phyloP scores from a whole-genome alignment of 768 basidiomycete species.

The Collybia sordida region DNA sequence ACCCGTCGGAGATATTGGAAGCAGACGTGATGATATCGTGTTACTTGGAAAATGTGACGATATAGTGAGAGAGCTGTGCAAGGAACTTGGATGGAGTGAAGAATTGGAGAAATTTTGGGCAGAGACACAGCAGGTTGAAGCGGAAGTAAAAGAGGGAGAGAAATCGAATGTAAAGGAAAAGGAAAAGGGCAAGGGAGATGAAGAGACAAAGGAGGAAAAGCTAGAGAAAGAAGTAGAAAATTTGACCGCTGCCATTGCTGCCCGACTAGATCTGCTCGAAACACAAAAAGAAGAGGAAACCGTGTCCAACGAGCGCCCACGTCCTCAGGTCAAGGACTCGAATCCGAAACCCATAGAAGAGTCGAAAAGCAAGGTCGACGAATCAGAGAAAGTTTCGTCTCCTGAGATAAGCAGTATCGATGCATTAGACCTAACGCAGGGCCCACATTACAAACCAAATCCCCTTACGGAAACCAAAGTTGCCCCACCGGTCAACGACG shows the following conservation, averaged over 20 bases:
- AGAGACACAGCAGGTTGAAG: slow-evolving; percentile 35
- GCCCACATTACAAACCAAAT: too few relatives aligned
- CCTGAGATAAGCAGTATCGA: too few relatives aligned
- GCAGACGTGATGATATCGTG: slow-evolving; percentile 55
- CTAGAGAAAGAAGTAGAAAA: slow-evolving; percentile 30
- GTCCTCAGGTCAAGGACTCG: too few relatives aligned
- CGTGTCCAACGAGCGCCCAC: background rate
- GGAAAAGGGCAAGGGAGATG: slow-evolving; percentile 4
- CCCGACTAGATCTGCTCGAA: slow-evolving; percentile 25
- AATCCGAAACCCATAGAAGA: too few relatives aligned
- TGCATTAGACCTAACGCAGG: too few relatives aligned
- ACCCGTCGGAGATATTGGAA: slow-evolving; percentile 65
- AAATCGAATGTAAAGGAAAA: slow-evolving; percentile 8
- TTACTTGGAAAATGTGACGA: slow-evolving; percentile 74
- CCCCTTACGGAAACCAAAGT: too few relatives aligned
- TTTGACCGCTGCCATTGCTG: slow-evolving; percentile 30
- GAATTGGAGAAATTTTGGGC: slow-evolving; percentile 59
- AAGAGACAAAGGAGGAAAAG: slow-evolving; percentile 4
- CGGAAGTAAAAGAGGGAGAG: slow-evolving; percentile 1
- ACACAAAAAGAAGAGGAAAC: background rate
- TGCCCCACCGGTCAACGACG: too few relatives aligned
- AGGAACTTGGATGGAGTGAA: slow-evolving; percentile 72
- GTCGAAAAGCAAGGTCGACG: too few relatives aligned
- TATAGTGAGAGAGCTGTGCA: slow-evolving; percentile 57
- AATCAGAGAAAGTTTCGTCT: too few relatives aligned